These are phyloP conservation scores for Blastobotrys arbuscula DNA, from an alignment of 1,139 yeast species.

Conservation along the genomic window DNA sequence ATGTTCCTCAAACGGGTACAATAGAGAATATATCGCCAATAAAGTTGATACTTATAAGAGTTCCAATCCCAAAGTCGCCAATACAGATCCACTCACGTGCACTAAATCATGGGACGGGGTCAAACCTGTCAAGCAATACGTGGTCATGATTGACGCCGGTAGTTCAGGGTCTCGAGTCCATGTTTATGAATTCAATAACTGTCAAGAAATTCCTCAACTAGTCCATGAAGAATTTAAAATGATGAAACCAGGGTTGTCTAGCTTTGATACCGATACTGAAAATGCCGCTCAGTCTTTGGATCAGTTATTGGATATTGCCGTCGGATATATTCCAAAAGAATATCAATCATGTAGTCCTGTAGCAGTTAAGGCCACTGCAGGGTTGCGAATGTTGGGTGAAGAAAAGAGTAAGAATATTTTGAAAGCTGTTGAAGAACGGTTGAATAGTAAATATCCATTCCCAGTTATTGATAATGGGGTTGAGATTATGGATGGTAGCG, in stretches of 20 bases:
- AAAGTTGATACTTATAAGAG: not conserved
- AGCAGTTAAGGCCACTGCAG: conserved; percentile 98
- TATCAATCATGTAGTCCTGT: conserved; percentile 80
- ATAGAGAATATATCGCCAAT: not conserved
- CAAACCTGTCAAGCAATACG: conserved; percentile 46
- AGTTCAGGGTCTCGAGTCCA: conserved; percentile 96
- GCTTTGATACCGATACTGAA: conserved; percentile 68
- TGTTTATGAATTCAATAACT: conserved; percentile 83
- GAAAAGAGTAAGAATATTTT: conserved; percentile 59
- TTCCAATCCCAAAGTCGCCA: not conserved
- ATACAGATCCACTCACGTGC: conserved; percentile 25
- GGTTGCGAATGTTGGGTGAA: conserved; percentile 79
- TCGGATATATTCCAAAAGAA: conserved; percentile 66
- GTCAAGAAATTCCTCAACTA: conserved; percentile 71
- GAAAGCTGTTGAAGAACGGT: conserved; percentile 65
- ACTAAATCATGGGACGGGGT: conserved; percentile 34
- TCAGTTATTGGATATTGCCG: conserved; percentile 67
- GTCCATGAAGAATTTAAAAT: conserved; percentile 76
- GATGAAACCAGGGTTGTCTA: conserved; percentile 89
- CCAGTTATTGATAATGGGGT: conserved; percentile 84
- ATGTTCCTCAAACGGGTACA: conserved; percentile 6
- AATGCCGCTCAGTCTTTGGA: conserved; percentile 90
- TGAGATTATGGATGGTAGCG: conserved; percentile 90
- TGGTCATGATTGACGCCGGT: conserved; percentile 95
- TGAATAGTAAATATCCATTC: conserved; percentile 79